Conservation (phyloP, 2,329 filamentous ascomycete genomes). For the Aspergillus texensis region DNA sequence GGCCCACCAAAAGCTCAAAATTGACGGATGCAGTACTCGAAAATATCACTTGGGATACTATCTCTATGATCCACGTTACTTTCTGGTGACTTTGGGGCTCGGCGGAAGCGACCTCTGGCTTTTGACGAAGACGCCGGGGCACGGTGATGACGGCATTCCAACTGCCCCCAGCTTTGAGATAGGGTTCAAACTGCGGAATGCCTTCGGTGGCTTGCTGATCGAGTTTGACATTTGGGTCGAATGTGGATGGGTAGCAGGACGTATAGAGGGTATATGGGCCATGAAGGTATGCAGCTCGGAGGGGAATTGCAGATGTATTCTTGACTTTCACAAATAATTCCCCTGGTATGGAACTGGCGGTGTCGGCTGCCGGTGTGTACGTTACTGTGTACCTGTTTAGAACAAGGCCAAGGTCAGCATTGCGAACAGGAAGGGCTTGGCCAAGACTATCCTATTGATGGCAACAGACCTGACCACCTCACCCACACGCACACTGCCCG, state of each 20-base stretch:
- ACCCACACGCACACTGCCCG: conserved; percentile 88
- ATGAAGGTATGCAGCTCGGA: conserved; percentile 94
- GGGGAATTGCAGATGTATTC: conserved; percentile 85
- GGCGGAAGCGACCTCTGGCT: conserved; percentile 35
- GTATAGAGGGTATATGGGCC: conserved; percentile 91
- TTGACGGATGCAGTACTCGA: conserved; percentile 84
- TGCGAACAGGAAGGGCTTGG: background rate
- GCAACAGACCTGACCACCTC: conserved; percentile 78
- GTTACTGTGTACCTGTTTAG: conserved; percentile 71
- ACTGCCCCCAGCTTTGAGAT: conserved; percentile 88
- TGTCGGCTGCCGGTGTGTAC: conserved; percentile 86
- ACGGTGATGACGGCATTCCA: conserved; percentile 82
- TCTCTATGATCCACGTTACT: conserved; percentile 86
- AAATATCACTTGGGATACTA: conserved; percentile 91
- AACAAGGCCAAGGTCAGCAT: conserved; percentile 6
- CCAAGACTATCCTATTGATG: background rate
- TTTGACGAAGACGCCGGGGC: conserved; percentile 74
- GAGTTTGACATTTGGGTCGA: conserved; percentile 79
- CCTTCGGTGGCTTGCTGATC: conserved; percentile 71
- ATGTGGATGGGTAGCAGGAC: conserved; percentile 79
- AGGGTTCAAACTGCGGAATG: conserved; percentile 89
- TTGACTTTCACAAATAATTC: conserved; percentile 83
- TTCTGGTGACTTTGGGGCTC: conserved; percentile 51
- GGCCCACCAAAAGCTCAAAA: conserved; percentile 82
- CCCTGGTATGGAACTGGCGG: conserved; percentile 82